A percentile compares a stretch with the other conserved stretches of the same genome.
Evolutionary conservation across 225 moss, liverwort and hornwort genomes (phyloP).

Genomic region (Marchantia paleacea): DNA sequence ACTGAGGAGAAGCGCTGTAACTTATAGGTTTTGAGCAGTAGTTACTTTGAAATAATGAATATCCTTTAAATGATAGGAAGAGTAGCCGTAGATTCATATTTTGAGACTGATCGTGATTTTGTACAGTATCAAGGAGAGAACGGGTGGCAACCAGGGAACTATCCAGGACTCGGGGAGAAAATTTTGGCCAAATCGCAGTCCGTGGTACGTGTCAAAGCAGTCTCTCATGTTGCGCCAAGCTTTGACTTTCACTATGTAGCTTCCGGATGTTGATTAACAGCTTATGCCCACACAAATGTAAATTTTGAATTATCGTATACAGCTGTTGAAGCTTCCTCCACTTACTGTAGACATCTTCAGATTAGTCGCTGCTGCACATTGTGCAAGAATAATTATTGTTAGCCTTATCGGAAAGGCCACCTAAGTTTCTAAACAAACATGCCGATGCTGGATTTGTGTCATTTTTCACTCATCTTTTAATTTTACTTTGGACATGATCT

Average conservation of each 20-base stretch:
- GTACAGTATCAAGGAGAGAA: slow-evolving; percentile 76
- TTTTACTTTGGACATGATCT: no score
- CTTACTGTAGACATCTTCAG: no score
- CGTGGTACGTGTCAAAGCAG: slow-evolving; percentile 51
- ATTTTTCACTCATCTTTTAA: no score
- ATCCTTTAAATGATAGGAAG: neutral
- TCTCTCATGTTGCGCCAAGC: neutral
- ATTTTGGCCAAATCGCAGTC: slow-evolving; percentile 84
- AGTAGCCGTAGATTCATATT: neutral
- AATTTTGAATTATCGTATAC: neutral
- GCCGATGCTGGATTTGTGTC: no score
- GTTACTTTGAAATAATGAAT: neutral
- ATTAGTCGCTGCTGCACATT: no score
- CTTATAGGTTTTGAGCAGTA: neutral
- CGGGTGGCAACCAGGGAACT: slow-evolving; percentile 64
- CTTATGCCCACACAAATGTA: neutral
- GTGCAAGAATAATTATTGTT: no score
- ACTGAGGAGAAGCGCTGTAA: neutral
- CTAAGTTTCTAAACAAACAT: no score
- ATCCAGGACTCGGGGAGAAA: slow-evolving; percentile 82
- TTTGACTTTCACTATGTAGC: no score
- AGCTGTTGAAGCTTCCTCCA: neutral
- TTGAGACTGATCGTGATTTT: neutral
- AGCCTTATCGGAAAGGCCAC: no score
- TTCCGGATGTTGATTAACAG: neutral